These are phyloP conservation scores for Citrullus colocynthis DNA, from an alignment of 306 rosid species.

Conservation along the genomic window DNA sequence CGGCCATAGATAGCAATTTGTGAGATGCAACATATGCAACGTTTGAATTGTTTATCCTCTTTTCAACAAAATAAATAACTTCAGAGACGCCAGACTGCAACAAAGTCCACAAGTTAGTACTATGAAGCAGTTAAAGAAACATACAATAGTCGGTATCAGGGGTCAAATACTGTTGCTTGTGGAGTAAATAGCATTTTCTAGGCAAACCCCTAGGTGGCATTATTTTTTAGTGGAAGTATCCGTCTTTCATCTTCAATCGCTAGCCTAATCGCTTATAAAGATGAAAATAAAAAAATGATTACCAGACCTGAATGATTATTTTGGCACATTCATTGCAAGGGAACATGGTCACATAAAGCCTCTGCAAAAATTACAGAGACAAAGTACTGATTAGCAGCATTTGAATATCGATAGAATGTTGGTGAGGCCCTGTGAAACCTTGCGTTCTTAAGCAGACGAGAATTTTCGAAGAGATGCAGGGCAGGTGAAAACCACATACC, in stretches of 20 bases:
- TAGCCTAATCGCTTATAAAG: background rate
- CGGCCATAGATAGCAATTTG: constrained; percentile 75
- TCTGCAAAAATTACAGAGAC: constrained; percentile 33
- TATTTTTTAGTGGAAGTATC: background rate
- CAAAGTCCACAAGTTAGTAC: constrained; percentile 5
- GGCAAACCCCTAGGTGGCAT: background rate
- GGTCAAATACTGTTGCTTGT: background rate
- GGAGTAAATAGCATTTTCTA: background rate
- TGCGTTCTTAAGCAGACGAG: background rate
- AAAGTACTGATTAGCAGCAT: background rate
- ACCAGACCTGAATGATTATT: constrained; percentile 79
- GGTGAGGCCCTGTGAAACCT: background rate
- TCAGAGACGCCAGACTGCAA: constrained; percentile 81
- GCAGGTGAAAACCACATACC: constrained; percentile 25
- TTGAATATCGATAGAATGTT: background rate
- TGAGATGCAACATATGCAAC: constrained; percentile 57
- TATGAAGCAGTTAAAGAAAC: background rate
- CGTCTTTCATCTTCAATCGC: background rate
- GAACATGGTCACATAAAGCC: constrained; percentile 74
- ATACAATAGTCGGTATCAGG: background rate
- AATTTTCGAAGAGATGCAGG: background rate
- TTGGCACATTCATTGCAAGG: constrained; percentile 94
- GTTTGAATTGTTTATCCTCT: constrained; percentile 52
- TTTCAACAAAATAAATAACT: constrained; percentile 73
- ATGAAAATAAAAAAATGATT: background rate